Evolutionary conservation across 768 basidiomycete species (phyloP), one percentile per base, ranked within the genome.

Genomic region (Tylopilus sp.): DNA sequence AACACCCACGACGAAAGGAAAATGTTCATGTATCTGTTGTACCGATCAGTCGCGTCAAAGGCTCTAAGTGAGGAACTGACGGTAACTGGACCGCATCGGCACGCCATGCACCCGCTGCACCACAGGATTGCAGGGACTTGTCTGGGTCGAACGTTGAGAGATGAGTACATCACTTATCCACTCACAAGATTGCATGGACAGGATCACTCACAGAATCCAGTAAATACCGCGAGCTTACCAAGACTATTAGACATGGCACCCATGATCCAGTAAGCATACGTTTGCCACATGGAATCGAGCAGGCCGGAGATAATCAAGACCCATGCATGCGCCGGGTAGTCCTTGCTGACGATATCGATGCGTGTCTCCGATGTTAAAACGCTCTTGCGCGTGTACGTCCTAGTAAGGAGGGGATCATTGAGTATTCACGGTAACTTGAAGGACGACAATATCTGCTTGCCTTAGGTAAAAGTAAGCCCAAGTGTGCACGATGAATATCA

Each of bases 191-290:
- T 15, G 15, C 4, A 6, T 35, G 2, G 33, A 35, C n/a, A 9
- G 36, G 3, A n/a, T 18, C n/a, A 39, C 86, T 58, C 59, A 91
- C 89, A 92, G 58, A 93, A 88, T 30, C 91, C 91, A 13, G 85
- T 72, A 63, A 92, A 86, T 64, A 90, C 79, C 0, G 91, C 88
- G 20, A 93, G 79, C 66, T 88, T 89, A 4, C 77, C 79, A 3
- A 87, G 81, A 61, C 90, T 80, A 52, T 92, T 91, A 15, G 87
- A 88, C 85, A 93, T 88, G 13, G 87, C 85, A 26, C 91, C 90
- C 80, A 89, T 87, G 58, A 88, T 75, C 87, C 87, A 90, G 67
- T 91, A 90, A 3, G 82, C 82, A 0, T 81, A 82, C 3, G 86
- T 89, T 65, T 92, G 91, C 88, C 88, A 92, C 81, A 89, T 85